These are phyloP conservation scores for Epichloe bromicola DNA, from an alignment of 2,329 filamentous ascomycete species.

Conservation along the genomic window DNA sequence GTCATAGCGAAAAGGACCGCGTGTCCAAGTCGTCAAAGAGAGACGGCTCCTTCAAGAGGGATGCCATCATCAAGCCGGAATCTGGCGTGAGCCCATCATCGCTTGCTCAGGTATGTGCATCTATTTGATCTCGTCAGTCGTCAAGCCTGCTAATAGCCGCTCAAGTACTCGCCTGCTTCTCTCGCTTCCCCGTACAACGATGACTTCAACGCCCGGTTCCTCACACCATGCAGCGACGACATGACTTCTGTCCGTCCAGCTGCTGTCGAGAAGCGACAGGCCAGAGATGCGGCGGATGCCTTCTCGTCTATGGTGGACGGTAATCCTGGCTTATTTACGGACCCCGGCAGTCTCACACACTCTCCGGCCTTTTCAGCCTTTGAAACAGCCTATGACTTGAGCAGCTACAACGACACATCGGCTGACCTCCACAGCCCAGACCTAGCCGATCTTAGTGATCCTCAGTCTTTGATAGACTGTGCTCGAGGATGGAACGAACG, in stretches of 20 bases:
- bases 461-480: constrained; percentile 15
- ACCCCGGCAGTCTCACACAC: constrained; percentile 16
- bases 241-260: constrained; percentile 19
- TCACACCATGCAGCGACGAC: constrained; percentile 44
- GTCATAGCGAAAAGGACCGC: constrained; percentile 27
- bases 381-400: constrained; percentile 27
- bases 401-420: constrained; percentile 20
- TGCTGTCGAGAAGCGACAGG: constrained; percentile 14
- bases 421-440: constrained; percentile 17
- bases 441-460: constrained; percentile 12
- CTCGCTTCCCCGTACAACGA: constrained; percentile 25
- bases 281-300: constrained; percentile 1
- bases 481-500: constrained; percentile 18
- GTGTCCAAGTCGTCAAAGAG: constrained; percentile 33
- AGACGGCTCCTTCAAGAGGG: constrained; percentile 18
- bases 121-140: not conserved
- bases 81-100: constrained; percentile 16
- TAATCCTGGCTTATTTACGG: constrained; percentile 16
- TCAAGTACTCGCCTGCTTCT: constrained; percentile 25
- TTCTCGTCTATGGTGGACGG: constrained; percentile 10
- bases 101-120: constrained; percentile 16
- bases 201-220: constrained; percentile 27
- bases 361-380: constrained; percentile 27
- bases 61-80: constrained; percentile 28
- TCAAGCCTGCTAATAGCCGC: not conserved